phyloP scores from a whole-genome alignment of 495 filamentous ascomycete genomes.

The Lasiosphaeria hispida region DNA sequence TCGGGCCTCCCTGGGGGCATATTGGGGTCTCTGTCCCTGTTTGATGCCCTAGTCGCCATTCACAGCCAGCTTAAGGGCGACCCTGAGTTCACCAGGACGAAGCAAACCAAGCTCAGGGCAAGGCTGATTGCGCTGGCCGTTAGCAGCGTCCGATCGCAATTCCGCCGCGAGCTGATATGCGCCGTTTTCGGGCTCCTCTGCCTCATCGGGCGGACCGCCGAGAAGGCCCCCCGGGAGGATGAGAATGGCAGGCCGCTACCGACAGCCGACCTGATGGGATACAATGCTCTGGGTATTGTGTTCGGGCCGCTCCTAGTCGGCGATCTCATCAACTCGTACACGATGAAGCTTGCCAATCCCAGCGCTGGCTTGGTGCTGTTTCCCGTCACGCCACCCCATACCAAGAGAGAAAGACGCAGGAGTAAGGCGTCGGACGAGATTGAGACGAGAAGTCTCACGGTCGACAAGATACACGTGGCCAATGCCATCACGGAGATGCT shows the following conservation, averaged over 20 bases:
- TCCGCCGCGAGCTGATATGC: slow-evolving; percentile 61
- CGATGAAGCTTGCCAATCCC: slow-evolving; percentile 37
- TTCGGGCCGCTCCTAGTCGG: slow-evolving; percentile 64
- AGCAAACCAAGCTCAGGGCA: slow-evolving; percentile 53
- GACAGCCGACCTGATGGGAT: slow-evolving; percentile 56
- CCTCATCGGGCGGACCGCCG: slow-evolving; percentile 52
- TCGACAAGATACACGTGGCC: slow-evolving; percentile 52
- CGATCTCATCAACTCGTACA: slow-evolving; percentile 49
- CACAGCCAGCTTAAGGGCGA: slow-evolving; percentile 52
- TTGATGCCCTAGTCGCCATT: slow-evolving; percentile 63
- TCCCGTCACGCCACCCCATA: slow-evolving; percentile 34
- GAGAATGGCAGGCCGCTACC: slow-evolving; percentile 45
- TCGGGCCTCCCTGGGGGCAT: slow-evolving; percentile 71
- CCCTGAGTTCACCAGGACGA: slow-evolving; percentile 47
- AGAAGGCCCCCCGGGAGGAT: slow-evolving; percentile 47
- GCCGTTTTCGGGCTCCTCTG: slow-evolving; percentile 63
- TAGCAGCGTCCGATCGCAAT: slow-evolving; percentile 52
- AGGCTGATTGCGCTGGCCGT: slow-evolving; percentile 65
- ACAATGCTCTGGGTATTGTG: slow-evolving; percentile 59
- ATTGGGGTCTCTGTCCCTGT: slow-evolving; percentile 64
- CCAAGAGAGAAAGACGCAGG: slow-evolving; percentile 37
- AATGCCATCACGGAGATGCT: slow-evolving; percentile 58
- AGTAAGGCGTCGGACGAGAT: slow-evolving; percentile 19
- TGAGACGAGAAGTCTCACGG: slow-evolving; percentile 14
- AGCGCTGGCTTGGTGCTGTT: slow-evolving; percentile 37